Evolutionary conservation across 148 eudicot species (phyloP).

Genomic region (Silene conica): DNA sequence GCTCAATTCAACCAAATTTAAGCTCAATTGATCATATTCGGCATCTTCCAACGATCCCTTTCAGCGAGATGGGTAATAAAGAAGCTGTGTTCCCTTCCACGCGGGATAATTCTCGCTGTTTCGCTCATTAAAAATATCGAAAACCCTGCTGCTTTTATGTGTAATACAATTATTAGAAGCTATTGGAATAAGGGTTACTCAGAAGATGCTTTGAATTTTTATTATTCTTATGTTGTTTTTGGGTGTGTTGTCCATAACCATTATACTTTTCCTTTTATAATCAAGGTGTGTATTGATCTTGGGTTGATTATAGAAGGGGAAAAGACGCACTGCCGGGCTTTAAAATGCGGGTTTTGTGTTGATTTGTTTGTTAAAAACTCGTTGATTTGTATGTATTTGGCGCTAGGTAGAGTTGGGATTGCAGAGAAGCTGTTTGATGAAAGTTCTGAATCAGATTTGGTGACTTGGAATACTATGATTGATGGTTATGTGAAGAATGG

Average conservation of each 20-base stretch:
- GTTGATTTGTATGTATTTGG: constrained; percentile 33
- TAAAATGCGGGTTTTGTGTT: constrained; percentile 39
- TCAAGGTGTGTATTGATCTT: constrained; percentile 26
- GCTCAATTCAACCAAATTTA: constrained; percentile 48
- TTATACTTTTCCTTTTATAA: constrained; percentile 27
- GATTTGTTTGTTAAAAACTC: constrained; percentile 43
- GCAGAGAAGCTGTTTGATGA: constrained; percentile 48
- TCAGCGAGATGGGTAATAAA: constrained; percentile 43
- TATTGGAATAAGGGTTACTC: constrained; percentile 36
- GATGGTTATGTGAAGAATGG: constrained; percentile 56
- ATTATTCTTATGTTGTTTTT: constrained; percentile 31
- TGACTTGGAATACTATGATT: constrained; percentile 56
- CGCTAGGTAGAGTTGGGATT: constrained; percentile 33
- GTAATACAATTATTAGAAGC: constrained; percentile 49
- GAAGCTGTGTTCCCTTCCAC: constrained; percentile 42
- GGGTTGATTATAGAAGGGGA: constrained; percentile 24
- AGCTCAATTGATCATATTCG: constrained; percentile 43
- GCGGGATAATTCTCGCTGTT: constrained; percentile 31
- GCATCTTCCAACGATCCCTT: constrained; percentile 46
- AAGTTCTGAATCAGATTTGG: constrained; percentile 40
- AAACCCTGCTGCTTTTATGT: constrained; percentile 53
- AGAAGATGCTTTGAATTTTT: constrained; percentile 36
- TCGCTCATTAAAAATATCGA: constrained; percentile 30
- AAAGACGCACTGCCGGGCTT: constrained; percentile 19
- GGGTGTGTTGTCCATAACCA: constrained; percentile 26